Conservation (phyloP, 2,329 filamentous ascomycete species). For the Paraphaeosphaeria sporulosa region DNA sequence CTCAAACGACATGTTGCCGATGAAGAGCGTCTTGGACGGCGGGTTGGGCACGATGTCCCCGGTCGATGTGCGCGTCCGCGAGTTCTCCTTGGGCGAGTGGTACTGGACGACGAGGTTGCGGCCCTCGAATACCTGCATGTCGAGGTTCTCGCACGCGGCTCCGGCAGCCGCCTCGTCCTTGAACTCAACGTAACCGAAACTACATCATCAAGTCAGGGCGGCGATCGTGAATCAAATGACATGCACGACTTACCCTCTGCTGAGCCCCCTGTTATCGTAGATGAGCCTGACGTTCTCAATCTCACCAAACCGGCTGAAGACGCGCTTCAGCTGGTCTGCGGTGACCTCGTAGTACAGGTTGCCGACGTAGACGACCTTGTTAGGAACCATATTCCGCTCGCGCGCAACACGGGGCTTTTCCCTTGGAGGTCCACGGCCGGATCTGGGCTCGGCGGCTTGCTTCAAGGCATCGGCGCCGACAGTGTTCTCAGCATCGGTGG, state of each 20-base stretch:
- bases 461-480: constrained; percentile 36
- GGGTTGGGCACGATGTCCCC: constrained; percentile 39
- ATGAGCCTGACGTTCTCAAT: constrained; percentile 64
- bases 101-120: constrained; percentile 70
- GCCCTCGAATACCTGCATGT: constrained; percentile 69
- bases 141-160: constrained; percentile 63
- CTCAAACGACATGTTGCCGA: constrained; percentile 87
- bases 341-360: constrained; percentile 76
- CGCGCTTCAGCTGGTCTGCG: constrained; percentile 64
- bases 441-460: constrained; percentile 13
- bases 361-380: constrained; percentile 66
- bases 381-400: constrained; percentile 25
- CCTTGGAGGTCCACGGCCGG: not conserved
- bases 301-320: constrained; percentile 66
- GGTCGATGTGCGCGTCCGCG: constrained; percentile 11
- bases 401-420: not conserved
- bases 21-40: constrained; percentile 74
- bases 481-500: constrained; percentile 37
- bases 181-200: constrained; percentile 73
- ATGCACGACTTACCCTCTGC: constrained; percentile 70
- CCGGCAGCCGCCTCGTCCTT: constrained; percentile 61
- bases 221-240: not conserved
- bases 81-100: constrained; percentile 47
- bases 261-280: constrained; percentile 68
- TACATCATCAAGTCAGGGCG: constrained; percentile 40